phyloP scores from a whole-genome alignment of 495 filamentous ascomycete species.

The Evernia prunastri region DNA sequence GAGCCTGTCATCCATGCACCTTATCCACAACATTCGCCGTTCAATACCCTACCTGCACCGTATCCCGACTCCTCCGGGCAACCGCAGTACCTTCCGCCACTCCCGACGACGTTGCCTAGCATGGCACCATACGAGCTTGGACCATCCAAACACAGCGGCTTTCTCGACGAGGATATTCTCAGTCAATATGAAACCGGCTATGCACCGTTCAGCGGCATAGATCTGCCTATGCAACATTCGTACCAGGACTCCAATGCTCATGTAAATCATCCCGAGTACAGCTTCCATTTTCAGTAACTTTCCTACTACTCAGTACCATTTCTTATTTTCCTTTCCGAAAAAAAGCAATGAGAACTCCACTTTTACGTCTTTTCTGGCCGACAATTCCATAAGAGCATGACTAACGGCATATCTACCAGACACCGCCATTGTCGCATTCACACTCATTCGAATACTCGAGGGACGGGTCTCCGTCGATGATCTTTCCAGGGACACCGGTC shows the following conservation, averaged over 20 bases:
- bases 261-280: conserved; percentile 50
- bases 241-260: conserved; percentile 62
- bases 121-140: conserved; percentile 55
- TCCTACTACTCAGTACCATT: not conserved
- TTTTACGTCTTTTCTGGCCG: conserved; percentile 5
- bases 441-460: conserved; percentile 72
- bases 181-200: conserved; percentile 73
- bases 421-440: conserved; percentile 77
- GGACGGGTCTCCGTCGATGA: conserved; percentile 53
- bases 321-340: conserved; percentile 16
- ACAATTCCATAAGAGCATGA: conserved; percentile 17
- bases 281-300: conserved; percentile 27
- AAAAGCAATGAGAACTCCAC: conserved; percentile 4
- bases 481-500: conserved; percentile 60
- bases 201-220: conserved; percentile 66
- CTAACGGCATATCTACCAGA: conserved; percentile 48
- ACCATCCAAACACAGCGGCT: conserved; percentile 53
- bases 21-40: conserved; percentile 57
- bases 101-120: conserved; percentile 59
- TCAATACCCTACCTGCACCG: conserved; percentile 54
- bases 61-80: conserved; percentile 54
- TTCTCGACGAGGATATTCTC: conserved; percentile 54
- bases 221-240: conserved; percentile 53
- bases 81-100: conserved; percentile 55
- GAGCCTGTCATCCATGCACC: conserved; percentile 59